Evolutionary conservation across 768 basidiomycete species (phyloP), one percentile per base, ranked within the genome.

Genomic region (Candolleomyces aberdarensis): DNA sequence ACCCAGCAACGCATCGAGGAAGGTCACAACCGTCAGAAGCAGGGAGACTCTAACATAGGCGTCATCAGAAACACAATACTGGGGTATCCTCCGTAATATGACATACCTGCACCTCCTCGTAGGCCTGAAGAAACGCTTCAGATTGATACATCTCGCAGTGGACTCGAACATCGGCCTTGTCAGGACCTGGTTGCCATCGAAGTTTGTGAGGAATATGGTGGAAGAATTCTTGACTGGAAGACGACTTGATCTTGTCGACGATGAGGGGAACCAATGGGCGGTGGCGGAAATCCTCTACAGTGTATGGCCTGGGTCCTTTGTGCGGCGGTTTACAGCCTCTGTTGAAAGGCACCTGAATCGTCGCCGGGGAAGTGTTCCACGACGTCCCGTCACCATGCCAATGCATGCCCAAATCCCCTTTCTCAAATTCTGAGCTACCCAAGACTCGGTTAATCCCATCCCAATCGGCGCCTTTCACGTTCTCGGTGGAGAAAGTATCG

Each of bases 131-230:
- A 43, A 68, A 72, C 0, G 58, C 59, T 49, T 70, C 66, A 0
- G 68, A 58, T 4, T 41, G 63, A 48, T 70, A 72, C 0, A 69
- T 17, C 31, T 72, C 68, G 13, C 47, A 26, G 40, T 58, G 41
- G 1, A 70, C 19, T 0, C 66, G 62, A 39, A 70, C 66, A 3
- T 59, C 44, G 1, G 8, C 44, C 6, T 46, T 49, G 31, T 61
- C 53, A 5, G 53, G 44, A 3, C 54, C 54, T 10, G 39, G 5
- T 26, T 43, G 9, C 54, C 54, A 56, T 3, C 54, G 54, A 40
- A 56, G 54, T n/a, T 56, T 40, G 22, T 56, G 40, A 14, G 54
- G 54, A 11, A 56, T n/a, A 19, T 19, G 19, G 26, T 56, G 54
- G 20, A 56, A 56, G 41, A 17, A 20, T 5, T 41, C 39, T 11